A percentile compares a stretch with the other conserved stretches of the same genome.
Conservation (phyloP, 116 monocot genomes). For the Zostera marina region DNA sequence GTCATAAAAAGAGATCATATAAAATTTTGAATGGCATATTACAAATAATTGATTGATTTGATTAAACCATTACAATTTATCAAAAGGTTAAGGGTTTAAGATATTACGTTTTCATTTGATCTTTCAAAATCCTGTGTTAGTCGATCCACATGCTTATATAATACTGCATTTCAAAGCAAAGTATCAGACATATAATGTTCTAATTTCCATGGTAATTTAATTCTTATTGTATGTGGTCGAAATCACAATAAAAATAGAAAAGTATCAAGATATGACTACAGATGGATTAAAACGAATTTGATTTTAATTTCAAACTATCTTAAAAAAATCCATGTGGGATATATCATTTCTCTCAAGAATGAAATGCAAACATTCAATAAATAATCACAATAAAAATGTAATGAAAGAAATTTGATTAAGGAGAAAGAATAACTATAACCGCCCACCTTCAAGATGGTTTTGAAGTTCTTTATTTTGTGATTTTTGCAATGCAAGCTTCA, state of each 20-base stretch:
- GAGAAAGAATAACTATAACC: neutral
- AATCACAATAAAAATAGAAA: neutral
- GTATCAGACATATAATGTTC: too few relatives aligned
- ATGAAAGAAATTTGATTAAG: neutral
- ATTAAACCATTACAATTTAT: neutral
- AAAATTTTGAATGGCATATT: too few relatives aligned
- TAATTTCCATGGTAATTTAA: neutral
- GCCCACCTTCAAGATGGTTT: constrained; percentile 79
- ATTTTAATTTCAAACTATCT: too few relatives aligned
- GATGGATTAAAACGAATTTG: neutral
- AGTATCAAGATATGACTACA: neutral
- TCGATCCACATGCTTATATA: constrained; percentile 75
- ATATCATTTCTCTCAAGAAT: too few relatives aligned
- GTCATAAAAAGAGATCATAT: too few relatives aligned
- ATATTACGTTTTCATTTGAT: constrained; percentile 67
- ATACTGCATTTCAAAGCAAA: constrained; percentile 19
- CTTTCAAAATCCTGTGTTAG: constrained; percentile 72
- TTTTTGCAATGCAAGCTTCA: constrained; percentile 81
- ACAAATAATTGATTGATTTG: too few relatives aligned
- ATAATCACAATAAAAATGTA: too few relatives aligned
- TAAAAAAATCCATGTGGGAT: too few relatives aligned
- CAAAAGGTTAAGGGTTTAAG: neutral
- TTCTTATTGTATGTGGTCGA: neutral
- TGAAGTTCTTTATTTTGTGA: constrained; percentile 77
- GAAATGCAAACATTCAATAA: neutral